Base-by-base conservation (phyloP, 768 basidiomycete species). In the Boletus rubroflammeus region DNA sequence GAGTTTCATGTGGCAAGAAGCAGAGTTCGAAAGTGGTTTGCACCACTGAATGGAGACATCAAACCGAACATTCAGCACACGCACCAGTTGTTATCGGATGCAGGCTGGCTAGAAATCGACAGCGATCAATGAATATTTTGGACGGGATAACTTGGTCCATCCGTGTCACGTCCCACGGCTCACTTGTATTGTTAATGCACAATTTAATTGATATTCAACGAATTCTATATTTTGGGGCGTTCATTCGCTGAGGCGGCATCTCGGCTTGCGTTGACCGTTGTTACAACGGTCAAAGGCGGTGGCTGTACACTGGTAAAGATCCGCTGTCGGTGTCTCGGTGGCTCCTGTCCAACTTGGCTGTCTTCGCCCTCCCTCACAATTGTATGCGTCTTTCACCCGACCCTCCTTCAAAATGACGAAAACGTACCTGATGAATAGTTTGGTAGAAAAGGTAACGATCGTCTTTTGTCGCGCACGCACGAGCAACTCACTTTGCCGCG, bases 371-470 rank as follows among this genome's bases (percentile, higher is more conserved):
- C 41, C 10, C 32, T 51, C 34, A 36, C 36, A 17, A 6, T 51
- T n/a, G 14, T 31, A 40, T 36, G 25, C 50, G 8, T 29, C 59
- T 40, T 51, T 40, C 32, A 38, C 29, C 15, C 6, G 26, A 44
- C 40, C 38, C 11, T 36, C 9, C 15, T 47, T 57, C 73, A 79
- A 68, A 62, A 92, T 92, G 89, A 91, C 90, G 59, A 91, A 91
- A 68, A 82, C 83, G 55, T 91, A 90, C 62, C 73, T 91, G 47
- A 90, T 92, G 87, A 90, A 84, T 65, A 85, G 80, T 73, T 80
- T 92, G 62, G 81, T 90, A 55, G 90, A 92, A 72, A 92, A 92
- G 79, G 90, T 84, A 59, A 47, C 32, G 45, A 13, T 23, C 13
- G 7, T 39, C 8, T 17, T 17, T 38, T 29, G n/a, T 51, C 23